A percentile compares a stretch with the other conserved stretches of the same genome.
phyloP scores from a whole-genome alignment of 352 stramenopile species.

The Globisporangium spinosum region DNA sequence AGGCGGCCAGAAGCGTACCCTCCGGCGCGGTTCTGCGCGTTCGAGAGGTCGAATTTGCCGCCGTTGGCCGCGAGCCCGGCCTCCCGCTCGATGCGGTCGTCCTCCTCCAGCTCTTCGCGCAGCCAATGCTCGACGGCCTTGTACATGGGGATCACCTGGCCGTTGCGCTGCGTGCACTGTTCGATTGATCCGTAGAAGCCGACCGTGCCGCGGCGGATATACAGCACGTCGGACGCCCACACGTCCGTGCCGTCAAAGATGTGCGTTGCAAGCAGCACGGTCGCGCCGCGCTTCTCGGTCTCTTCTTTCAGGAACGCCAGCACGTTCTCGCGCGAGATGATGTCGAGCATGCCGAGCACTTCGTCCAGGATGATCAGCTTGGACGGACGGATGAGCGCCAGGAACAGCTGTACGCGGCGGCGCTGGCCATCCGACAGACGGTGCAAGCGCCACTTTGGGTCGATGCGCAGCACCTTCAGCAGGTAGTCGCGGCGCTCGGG shows the following conservation, averaged over 20 bases:
- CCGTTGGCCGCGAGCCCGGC: constrained; percentile 28
- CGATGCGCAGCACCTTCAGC: constrained; percentile 93
- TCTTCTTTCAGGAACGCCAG: constrained; percentile 91
- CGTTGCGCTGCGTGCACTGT: constrained; percentile 60
- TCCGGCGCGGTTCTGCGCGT: constrained; percentile 71
- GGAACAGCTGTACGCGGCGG: constrained; percentile 94
- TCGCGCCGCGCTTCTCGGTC: constrained; percentile 52
- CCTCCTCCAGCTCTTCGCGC: constrained; percentile 85
- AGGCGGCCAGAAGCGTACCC: constrained; percentile 71
- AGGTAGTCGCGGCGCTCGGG: constrained; percentile 93
- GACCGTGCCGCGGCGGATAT: constrained; percentile 70
- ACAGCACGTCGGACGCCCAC: constrained; percentile 94
- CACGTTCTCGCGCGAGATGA: constrained; percentile 93
- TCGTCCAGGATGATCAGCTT: constrained; percentile 98
- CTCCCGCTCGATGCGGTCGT: constrained; percentile 67
- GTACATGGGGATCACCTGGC: constrained; percentile 85
- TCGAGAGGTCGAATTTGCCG: constrained; percentile 49
- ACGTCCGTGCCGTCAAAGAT: constrained; percentile 98
- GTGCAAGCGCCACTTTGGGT: constrained; percentile 90
- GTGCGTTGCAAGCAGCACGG: constrained; percentile 87
- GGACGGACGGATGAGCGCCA: constrained; percentile 94
- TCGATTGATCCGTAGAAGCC: constrained; percentile 62
- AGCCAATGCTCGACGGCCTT: constrained; percentile 92
- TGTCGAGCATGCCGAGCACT: constrained; percentile 96
- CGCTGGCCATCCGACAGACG: constrained; percentile 79